phyloP scores from a whole-genome alignment of 176 grass and related monocot species.

The Cocos nucifera region DNA sequence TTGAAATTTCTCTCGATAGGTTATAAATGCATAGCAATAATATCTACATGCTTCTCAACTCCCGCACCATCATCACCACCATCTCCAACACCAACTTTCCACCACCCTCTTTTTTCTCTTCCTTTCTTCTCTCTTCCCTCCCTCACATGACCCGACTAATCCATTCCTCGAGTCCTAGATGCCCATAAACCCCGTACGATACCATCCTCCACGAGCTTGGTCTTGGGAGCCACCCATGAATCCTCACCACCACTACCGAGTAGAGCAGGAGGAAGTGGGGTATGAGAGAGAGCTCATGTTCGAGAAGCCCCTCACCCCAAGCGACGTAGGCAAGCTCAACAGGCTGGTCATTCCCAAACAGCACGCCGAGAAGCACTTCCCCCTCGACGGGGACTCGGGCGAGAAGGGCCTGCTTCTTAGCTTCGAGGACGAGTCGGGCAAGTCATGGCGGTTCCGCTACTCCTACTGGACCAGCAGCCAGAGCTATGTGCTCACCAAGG shows the following conservation, averaged over 20 bases:
- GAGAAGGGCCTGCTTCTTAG: conserved; percentile 70
- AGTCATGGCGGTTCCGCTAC: conserved; percentile 81
- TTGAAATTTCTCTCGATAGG: conserved; percentile 44
- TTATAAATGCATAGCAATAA: conserved; percentile 77
- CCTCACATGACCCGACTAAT: too few species aligned
- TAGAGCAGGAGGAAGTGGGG: conserved; percentile 12
- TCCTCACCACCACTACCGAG: conserved; percentile 29
- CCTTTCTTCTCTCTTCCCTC: conserved; percentile 19
- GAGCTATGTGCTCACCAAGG: conserved; percentile 96
- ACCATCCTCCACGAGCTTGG: conserved; percentile 49
- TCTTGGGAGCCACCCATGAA: conserved; percentile 54
- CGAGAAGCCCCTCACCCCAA: conserved; percentile 73
- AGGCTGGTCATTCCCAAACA: conserved; percentile 90
- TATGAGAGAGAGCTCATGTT: conserved; percentile 80
- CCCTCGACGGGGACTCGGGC: conserved; percentile 47
- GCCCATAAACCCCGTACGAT: conserved; percentile 47
- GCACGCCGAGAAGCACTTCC: conserved; percentile 82
- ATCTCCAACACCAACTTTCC: conserved; percentile 28
- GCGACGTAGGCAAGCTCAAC: conserved; percentile 89
- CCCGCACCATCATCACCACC: conserved; percentile 32
- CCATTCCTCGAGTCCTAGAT: conserved; percentile 15
- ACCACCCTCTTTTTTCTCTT: conserved; percentile 10
- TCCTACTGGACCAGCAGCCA: conserved; percentile 98
- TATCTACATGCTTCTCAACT: conserved; percentile 60
- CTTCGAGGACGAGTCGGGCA: conserved; percentile 78